These are phyloP conservation scores for Neonectria faginata DNA, from an alignment of 2,329 filamentous ascomycete genomes.

Conservation along the genomic window DNA sequence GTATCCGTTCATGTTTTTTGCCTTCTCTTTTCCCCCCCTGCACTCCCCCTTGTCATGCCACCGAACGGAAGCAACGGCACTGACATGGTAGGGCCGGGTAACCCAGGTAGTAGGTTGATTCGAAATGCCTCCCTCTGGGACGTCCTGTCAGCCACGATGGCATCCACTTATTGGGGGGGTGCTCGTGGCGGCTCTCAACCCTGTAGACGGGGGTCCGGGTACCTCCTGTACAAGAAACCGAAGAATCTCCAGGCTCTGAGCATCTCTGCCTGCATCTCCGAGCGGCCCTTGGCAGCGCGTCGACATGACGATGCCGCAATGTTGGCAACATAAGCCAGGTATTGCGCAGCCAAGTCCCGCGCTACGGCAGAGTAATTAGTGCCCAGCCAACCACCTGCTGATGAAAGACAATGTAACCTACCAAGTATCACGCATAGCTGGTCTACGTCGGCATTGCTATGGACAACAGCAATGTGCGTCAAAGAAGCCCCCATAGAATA, in stretches of 20 bases:
- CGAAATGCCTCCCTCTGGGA: conserved; percentile 9
- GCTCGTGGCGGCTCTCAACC: conserved; percentile 14
- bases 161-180: conserved; percentile 13
- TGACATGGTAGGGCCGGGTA: background rate
- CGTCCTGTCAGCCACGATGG: conserved; percentile 3
- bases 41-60: conserved; percentile 8
- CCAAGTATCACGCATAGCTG: background rate
- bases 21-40: background rate
- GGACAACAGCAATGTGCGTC: background rate
- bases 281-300: conserved; percentile 1
- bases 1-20: background rate
- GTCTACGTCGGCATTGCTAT: background rate
- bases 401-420: background rate
- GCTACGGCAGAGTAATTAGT: too few species aligned
- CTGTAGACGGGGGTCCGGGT: conserved; percentile 9
- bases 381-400: too few species aligned
- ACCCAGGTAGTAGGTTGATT: background rate
- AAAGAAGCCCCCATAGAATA: background rate
- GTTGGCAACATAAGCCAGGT: background rate
- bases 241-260: background rate
- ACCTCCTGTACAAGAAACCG: conserved; percentile 5
- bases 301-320: background rate
- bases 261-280: conserved; percentile 2
- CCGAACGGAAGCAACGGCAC: background rate
- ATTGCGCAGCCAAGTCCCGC: too few species aligned